A percentile compares a stretch with the other conserved stretches of the same genome.
Evolutionary conservation across 768 basidiomycete species (phyloP).

Genomic region (Hericium coralloides): DNA sequence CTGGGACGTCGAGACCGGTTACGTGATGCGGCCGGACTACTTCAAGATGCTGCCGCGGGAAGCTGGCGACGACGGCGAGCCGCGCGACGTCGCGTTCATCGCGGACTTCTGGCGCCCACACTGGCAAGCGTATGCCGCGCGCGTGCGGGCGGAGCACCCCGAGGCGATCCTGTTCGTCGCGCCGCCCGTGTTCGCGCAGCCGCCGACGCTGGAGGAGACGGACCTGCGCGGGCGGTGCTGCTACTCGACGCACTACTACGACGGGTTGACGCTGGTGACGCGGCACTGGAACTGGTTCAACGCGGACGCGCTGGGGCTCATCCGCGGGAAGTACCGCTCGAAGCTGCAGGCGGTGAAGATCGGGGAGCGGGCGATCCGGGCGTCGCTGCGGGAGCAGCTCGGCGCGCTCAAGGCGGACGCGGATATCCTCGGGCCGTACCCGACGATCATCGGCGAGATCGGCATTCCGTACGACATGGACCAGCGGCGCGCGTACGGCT

Average conservation of each 20-base stretch:
- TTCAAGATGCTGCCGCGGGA: slow-evolving; percentile 43
- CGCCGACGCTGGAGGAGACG: slow-evolving; percentile 51
- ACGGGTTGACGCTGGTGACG: slow-evolving; percentile 88
- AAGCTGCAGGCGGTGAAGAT: slow-evolving; percentile 67
- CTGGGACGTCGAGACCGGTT: slow-evolving; percentile 72
- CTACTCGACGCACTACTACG: slow-evolving; percentile 87
- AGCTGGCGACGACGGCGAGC: slow-evolving; percentile 21
- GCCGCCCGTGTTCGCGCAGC: slow-evolving; percentile 81
- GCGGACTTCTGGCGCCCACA: slow-evolving; percentile 76
- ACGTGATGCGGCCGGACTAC: slow-evolving; percentile 64
- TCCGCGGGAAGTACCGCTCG: slow-evolving; percentile 71
- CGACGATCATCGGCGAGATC: slow-evolving; percentile 92
- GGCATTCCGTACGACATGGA: slow-evolving; percentile 96
- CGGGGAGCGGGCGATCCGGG: slow-evolving; percentile 77
- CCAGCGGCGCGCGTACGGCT: slow-evolving; percentile 75
- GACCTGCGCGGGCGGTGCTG: slow-evolving; percentile 56
- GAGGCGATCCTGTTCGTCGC: slow-evolving; percentile 86
- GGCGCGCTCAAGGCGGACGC: slow-evolving; percentile 71
- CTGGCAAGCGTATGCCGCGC: slow-evolving; percentile 42
- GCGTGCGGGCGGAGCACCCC: slow-evolving; percentile 63
- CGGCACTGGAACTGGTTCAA: slow-evolving; percentile 95
- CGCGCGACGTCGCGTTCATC: slow-evolving; percentile 52
- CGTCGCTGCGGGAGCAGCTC: slow-evolving; percentile 75
- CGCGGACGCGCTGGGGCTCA: slow-evolving; percentile 87
- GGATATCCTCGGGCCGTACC: slow-evolving; percentile 59